Evolutionary conservation across 2,329 filamentous ascomycete species (phyloP).

Genomic region (Diaporthe vexans): DNA sequence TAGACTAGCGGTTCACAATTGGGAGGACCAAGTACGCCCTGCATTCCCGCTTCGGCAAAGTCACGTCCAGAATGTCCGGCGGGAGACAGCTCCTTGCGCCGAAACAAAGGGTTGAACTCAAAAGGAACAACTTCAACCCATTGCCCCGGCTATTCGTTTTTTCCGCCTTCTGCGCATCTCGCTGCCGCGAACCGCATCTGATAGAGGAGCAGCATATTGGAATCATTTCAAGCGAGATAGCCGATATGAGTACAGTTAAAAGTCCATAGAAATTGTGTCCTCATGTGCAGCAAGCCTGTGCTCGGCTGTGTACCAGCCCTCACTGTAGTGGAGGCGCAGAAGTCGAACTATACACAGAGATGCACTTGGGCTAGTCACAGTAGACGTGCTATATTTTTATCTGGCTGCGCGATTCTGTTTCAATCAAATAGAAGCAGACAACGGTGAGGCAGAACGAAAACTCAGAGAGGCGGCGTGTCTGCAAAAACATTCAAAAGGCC

Average conservation of each 20-base stretch:
- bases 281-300: background rate
- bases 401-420: too few species aligned
- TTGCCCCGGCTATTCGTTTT: background rate
- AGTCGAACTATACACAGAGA: background rate
- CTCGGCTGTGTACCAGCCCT: background rate
- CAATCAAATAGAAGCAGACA: fast-evolving
- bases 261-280: background rate
- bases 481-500: conserved; percentile 10
- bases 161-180: too few species aligned
- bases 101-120: background rate
- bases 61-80: too few species aligned
- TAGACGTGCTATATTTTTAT: too few species aligned
- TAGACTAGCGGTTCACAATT: background rate
- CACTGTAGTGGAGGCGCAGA: background rate
- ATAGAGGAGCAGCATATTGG: background rate
- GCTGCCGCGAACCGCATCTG: background rate
- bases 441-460: too few species aligned
- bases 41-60: background rate
- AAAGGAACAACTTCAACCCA: background rate
- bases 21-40: background rate
- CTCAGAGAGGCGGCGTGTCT: conserved; percentile 8
- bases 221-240: background rate
- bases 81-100: background rate
- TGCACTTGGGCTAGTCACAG: background rate
- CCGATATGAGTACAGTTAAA: too few species aligned